Percentiles rank a stretch among this genome's conserved stretches.
These are phyloP conservation scores for Arachis stenosperma DNA, from an alignment of 306 rosid genomes.

Conservation along the genomic window DNA sequence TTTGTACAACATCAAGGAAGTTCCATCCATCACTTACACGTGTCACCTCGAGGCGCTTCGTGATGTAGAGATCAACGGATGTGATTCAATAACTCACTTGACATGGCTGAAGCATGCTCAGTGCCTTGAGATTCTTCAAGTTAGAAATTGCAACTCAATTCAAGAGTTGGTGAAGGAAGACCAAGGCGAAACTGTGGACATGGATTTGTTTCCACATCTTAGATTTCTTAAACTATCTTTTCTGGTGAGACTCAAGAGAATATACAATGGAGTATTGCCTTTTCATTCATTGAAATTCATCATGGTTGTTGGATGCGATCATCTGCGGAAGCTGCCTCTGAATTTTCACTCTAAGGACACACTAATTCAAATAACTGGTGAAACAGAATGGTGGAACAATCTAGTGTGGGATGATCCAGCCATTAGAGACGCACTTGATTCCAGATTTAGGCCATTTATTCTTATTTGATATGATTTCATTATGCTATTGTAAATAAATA, in stretches of 20 bases:
- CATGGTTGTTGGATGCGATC: accelerated
- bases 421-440: not conserved
- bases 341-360: slow-evolving; percentile 13
- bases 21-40: not conserved
- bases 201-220: not conserved
- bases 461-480: not conserved
- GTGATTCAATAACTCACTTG: slow-evolving; percentile 7
- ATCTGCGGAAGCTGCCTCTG: slow-evolving; percentile 33
- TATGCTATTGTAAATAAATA: not conserved
- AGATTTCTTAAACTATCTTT: not conserved
- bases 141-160: accelerated
- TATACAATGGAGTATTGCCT: not conserved
- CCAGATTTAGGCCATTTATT: not conserved
- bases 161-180: slow-evolving; percentile 3
- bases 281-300: not conserved
- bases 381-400: not conserved
- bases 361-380: not conserved
- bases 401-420: slow-evolving; percentile 27
- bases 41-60: slow-evolving; percentile 4
- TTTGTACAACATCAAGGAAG: not conserved
- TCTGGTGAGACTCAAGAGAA: not conserved
- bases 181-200: not conserved
- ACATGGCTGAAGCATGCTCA: slow-evolving; percentile 41
- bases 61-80: accelerated
- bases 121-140: not conserved